Percentiles rank a stretch among this genome's conserved stretches.
Conservation (phyloP, 164 flowering plant species). For the Nelumbo lutea region DNA sequence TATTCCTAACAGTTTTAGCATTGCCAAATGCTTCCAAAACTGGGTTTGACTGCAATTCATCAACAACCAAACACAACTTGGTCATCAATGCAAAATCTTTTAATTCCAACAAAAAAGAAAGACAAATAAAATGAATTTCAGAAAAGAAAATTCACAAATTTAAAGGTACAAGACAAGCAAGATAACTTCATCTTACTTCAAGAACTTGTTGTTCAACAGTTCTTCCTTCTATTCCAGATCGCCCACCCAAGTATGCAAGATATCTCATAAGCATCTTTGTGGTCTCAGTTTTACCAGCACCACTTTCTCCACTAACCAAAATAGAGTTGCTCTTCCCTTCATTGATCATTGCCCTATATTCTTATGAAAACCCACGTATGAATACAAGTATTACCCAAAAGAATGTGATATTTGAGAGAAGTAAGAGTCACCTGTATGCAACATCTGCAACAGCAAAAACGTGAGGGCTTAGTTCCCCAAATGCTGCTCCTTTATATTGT, state of each 20-base stretch:
- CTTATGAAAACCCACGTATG: conserved; percentile 9
- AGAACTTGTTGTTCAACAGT: conserved; percentile 99
- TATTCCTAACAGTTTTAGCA: conserved; percentile 81
- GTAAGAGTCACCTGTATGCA: conserved; percentile 70
- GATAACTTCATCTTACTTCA: conserved; percentile 54
- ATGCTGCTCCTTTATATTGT: conserved; percentile 91
- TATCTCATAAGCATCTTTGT: conserved; percentile 99
- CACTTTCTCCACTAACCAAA: conserved; percentile 99
- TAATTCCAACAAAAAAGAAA: neutral
- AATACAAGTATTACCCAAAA: conserved; percentile 2
- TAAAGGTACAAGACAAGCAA: neutral
- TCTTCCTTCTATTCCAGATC: conserved; percentile 88
- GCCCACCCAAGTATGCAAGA: conserved; percentile 94
- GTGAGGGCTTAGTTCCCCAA: conserved; percentile 99
- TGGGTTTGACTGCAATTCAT: conserved; percentile 65
- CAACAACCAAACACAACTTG: conserved; percentile 4
- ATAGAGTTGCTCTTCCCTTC: conserved; percentile 98
- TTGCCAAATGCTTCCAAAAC: conserved; percentile 90
- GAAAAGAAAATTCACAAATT: neutral
- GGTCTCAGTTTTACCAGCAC: conserved; percentile 99
- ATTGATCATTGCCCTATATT: conserved; percentile 86
- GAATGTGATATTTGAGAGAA: neutral
- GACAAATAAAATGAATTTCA: neutral
- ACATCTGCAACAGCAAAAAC: conserved; percentile 98
- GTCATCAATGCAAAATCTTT: neutral